Conservation (phyloP, 805 yeast genomes). For the Wickerhamiella lipophila region DNA sequence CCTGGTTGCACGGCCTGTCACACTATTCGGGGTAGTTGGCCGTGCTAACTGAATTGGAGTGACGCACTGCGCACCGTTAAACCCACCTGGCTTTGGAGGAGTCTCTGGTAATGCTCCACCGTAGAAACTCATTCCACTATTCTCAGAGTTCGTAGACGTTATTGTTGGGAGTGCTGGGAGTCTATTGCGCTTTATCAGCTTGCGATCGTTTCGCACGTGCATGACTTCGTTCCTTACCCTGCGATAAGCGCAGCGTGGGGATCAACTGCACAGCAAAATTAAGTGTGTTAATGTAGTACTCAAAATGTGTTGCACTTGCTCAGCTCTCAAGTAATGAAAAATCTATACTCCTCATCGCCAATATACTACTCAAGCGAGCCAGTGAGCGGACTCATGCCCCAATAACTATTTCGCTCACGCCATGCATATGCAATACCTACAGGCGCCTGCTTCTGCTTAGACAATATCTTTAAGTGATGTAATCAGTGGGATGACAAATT, state of each 20-base stretch:
- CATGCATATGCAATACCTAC: slow-evolving; percentile 1
- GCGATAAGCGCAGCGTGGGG: slow-evolving; percentile 1
- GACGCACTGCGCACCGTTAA: background rate
- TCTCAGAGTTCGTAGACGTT: background rate
- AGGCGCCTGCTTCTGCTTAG: background rate
- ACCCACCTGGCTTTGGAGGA: slow-evolving; percentile 7
- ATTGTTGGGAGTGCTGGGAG: background rate
- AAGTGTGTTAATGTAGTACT: no score
- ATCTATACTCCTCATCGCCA: no score
- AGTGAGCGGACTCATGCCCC: background rate
- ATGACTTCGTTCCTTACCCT: slow-evolving; percentile 4
- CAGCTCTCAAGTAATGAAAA: no score
- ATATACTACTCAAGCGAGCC: no score
- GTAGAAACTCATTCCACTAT: slow-evolving; percentile 1
- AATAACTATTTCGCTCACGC: background rate
- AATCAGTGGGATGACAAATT: background rate
- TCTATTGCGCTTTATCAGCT: slow-evolving; percentile 5
- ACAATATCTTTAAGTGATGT: background rate
- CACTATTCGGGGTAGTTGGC: slow-evolving; percentile 4
- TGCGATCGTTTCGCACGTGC: slow-evolving; percentile 9
- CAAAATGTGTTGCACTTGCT: no score
- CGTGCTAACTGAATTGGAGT: slow-evolving; percentile 5
- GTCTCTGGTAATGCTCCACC: slow-evolving; percentile 11
- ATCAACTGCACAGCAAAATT: background rate
- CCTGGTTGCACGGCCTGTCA: slow-evolving; percentile 2